phyloP scores from a whole-genome alignment of 352 stramenopile genomes.

The Pythium periplocum region DNA sequence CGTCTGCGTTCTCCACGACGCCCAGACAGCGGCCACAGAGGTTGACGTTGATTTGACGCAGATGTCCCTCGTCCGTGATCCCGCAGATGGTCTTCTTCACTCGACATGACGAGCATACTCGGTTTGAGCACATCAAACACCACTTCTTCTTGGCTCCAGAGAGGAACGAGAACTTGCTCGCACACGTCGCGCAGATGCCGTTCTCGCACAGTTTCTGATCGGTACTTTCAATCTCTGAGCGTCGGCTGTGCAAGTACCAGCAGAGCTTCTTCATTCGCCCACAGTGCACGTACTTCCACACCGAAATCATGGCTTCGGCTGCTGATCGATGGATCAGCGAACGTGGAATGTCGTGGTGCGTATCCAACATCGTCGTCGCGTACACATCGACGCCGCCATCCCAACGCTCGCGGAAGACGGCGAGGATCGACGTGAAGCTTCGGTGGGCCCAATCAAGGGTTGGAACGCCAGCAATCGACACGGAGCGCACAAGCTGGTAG shows the following conservation, averaged over 20 bases:
- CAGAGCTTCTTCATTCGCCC: constrained; percentile 22
- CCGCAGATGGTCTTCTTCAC: too few species aligned
- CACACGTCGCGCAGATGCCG: too few species aligned
- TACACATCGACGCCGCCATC: constrained; percentile 14
- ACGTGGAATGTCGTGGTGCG: constrained; percentile 7
- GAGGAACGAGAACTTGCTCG: too few species aligned
- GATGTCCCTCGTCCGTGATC: too few species aligned
- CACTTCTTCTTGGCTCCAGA: too few species aligned
- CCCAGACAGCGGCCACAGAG: too few species aligned
- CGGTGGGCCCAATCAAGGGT: constrained; percentile 18
- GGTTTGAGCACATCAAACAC: too few species aligned
- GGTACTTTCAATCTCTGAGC: too few species aligned
- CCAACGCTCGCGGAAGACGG: constrained; percentile 29
- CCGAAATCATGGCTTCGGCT: constrained; percentile 13
- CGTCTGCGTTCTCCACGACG: too few species aligned
- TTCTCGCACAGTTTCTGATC: too few species aligned
- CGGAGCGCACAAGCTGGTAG: constrained; percentile 53
- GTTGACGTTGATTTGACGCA: too few species aligned
- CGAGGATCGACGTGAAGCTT: constrained; percentile 28
- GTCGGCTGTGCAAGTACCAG: constrained; percentile 1
- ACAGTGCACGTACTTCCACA: constrained; percentile 20
- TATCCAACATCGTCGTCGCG: constrained; percentile 10
- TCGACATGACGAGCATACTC: too few species aligned
- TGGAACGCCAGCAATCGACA: constrained; percentile 15
- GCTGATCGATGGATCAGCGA: constrained; percentile 4